Percentiles rank a stretch among this genome's conserved stretches.
phyloP scores from a whole-genome alignment of 2,329 filamentous ascomycete genomes.

The Davidsoniella virescens region DNA sequence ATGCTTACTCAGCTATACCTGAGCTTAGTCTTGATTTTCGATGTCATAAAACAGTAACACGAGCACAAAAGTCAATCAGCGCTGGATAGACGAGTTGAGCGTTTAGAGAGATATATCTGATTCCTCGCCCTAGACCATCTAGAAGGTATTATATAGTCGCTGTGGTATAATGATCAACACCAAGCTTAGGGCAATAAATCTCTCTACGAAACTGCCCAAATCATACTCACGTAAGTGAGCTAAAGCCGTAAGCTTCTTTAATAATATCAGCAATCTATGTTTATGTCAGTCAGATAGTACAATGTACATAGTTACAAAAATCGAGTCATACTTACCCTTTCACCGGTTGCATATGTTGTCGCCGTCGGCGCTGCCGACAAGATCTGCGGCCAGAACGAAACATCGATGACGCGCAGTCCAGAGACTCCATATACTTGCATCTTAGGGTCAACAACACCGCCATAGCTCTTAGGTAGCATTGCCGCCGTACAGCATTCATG shows the following conservation, averaged over 20 bases:
- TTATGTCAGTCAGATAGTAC: slow-evolving; percentile 5
- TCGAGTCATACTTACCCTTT: slow-evolving; percentile 18
- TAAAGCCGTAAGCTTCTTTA: slow-evolving; percentile 2
- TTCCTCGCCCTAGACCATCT: no score
- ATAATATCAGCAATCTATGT: slow-evolving; percentile 9
- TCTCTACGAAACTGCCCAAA: not conserved
- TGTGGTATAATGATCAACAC: no score
- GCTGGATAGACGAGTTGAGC: no score
- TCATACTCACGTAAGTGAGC: not conserved
- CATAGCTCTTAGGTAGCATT: slow-evolving; percentile 27
- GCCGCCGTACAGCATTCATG: slow-evolving; percentile 15
- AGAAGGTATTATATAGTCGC: no score
- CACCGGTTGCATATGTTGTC: slow-evolving; percentile 20
- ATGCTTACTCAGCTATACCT: no score
- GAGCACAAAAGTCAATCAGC: no score
- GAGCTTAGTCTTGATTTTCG: no score
- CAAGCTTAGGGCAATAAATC: no score
- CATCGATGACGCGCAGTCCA: slow-evolving; percentile 23
- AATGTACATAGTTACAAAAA: not conserved
- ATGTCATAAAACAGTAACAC: no score
- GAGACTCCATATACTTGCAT: slow-evolving; percentile 17
- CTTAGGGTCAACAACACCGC: slow-evolving; percentile 21
- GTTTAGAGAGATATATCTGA: no score
- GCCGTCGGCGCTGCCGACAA: slow-evolving; percentile 18
- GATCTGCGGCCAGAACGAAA: slow-evolving; percentile 18